Conservation (phyloP, 805 yeast genomes). For the Saturnispora ahearnii region DNA sequence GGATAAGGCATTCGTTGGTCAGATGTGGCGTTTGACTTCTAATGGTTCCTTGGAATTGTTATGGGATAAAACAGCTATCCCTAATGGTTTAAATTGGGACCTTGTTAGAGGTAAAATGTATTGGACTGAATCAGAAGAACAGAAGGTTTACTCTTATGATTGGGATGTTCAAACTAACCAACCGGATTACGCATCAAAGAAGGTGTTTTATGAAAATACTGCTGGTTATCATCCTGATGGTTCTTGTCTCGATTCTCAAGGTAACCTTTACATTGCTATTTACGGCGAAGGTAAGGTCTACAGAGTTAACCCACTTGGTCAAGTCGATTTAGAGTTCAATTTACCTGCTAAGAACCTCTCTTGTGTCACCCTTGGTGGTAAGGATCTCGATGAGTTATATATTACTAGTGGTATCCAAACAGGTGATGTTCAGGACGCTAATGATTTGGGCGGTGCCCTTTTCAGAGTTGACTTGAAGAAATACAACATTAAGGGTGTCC, state of each 20-base stretch:
- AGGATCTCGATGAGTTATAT: conserved; percentile 45
- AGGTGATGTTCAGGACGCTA: conserved; percentile 18
- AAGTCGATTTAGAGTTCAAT: conserved; percentile 38
- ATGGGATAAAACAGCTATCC: conserved; percentile 36
- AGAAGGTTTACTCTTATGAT: conserved; percentile 40
- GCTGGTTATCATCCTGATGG: conserved; percentile 60
- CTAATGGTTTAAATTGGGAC: conserved; percentile 66
- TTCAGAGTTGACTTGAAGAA: conserved; percentile 35
- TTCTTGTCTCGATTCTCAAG: conserved; percentile 45
- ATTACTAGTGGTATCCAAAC: conserved; percentile 55
- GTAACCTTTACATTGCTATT: conserved; percentile 55
- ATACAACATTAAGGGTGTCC: conserved; percentile 28
- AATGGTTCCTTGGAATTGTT: conserved; percentile 26
- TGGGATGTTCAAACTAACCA: conserved; percentile 31
- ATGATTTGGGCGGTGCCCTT: conserved; percentile 53
- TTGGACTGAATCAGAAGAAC: conserved; percentile 45
- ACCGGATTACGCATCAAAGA: conserved; percentile 28
- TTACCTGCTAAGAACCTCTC: conserved; percentile 56
- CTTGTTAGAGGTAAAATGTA: conserved; percentile 31
- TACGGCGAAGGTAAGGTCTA: conserved; percentile 54
- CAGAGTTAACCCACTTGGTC: conserved; percentile 42
- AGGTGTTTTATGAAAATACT: conserved; percentile 31
- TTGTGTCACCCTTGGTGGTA: conserved; percentile 65
- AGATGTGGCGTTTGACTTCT: conserved; percentile 34
- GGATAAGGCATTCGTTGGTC: conserved; percentile 37